Evolutionary conservation across 768 basidiomycete species (phyloP).

Genomic region (Boletus huronensis): DNA sequence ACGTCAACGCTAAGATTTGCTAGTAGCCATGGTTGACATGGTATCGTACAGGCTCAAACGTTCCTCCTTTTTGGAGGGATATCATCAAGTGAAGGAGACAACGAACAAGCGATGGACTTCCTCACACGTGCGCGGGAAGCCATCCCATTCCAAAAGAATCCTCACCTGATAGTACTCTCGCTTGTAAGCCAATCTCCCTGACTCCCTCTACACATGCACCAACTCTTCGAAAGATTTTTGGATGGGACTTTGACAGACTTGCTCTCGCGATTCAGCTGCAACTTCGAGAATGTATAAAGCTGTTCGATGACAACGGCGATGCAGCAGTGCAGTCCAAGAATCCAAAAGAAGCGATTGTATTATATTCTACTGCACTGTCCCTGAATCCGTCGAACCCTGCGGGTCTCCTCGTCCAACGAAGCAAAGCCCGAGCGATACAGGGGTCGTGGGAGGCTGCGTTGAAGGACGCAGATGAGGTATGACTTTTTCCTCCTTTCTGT

Average conservation of each 20-base stretch:
- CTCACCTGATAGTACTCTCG: constrained; percentile 2
- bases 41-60: constrained; percentile 6
- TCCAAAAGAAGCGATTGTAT: not conserved
- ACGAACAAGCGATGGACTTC: not conserved
- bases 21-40: not conserved
- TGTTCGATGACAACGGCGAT: not conserved
- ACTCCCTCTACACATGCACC: not conserved
- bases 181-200: not conserved
- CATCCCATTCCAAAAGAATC: not conserved
- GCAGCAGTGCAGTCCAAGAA: not conserved
- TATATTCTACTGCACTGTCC: constrained; percentile 3
- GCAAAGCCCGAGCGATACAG: not conserved
- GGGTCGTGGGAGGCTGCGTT: constrained; percentile 7
- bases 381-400: not conserved
- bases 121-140: not conserved
- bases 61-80: not conserved
- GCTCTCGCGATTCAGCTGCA: not conserved
- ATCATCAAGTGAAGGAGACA: not conserved
- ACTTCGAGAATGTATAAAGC: not conserved
- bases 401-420: constrained; percentile 5
- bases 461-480: constrained; percentile 12
- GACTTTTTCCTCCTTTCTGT: too few relatives aligned
- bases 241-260: constrained; percentile 15
- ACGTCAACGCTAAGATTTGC: not conserved
- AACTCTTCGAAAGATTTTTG: constrained; percentile 5